Base-by-base conservation (phyloP, 2,329 filamentous ascomycete genomes). In the Aspergillus caelatus region DNA sequence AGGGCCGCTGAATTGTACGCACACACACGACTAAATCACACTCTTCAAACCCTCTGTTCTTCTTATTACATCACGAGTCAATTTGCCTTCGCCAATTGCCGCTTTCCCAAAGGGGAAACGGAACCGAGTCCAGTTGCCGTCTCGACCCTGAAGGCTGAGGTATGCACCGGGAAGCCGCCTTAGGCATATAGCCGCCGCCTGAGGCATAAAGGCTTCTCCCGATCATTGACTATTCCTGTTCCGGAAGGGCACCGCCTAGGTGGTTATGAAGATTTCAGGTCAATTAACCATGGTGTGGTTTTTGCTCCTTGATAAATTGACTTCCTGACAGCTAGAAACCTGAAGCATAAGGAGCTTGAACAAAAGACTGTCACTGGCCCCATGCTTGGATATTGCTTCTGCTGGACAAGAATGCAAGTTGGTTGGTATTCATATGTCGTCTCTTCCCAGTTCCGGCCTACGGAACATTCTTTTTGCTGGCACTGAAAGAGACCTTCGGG, bases 101-200 rank as follows among this genome's bases (percentile, higher is more conserved):
- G 48, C 19, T 14, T 54, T 50, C 61, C 62, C 54, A 67, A 65
- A 61, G 65, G 65, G 61, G 62, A 41, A 67, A 64, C 55, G 65
- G 62, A 67, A 54, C 62, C 57, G 60, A 67, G 65, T 50, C 21
- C 55, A 56, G 55, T 50, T 26, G 30, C 57, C 57, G 59, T 59
- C 59, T 60, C 54, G 55, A 36, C 39, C 53, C 56, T 57, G 34
- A 66, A 58, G 62, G 41, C 56, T 57, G 34, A 66, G 62, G 64
- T 58, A 48, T 11, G 14, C 45, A 57, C 30, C 8, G 52, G 19
- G 19, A 23, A 23, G 30, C 28, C 48, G 58, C 48, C 26, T 34
- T 3, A 53, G 30, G 52, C 52, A 36, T 34, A 54, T 36, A 54
- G 52, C 28, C 52, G 26, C 46, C 21, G 52, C 52, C 52, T 36